A percentile compares a stretch with the other conserved stretches of the same genome.
Evolutionary conservation across 495 filamentous ascomycete genomes (phyloP).

Genomic region (Poronia punctata): DNA sequence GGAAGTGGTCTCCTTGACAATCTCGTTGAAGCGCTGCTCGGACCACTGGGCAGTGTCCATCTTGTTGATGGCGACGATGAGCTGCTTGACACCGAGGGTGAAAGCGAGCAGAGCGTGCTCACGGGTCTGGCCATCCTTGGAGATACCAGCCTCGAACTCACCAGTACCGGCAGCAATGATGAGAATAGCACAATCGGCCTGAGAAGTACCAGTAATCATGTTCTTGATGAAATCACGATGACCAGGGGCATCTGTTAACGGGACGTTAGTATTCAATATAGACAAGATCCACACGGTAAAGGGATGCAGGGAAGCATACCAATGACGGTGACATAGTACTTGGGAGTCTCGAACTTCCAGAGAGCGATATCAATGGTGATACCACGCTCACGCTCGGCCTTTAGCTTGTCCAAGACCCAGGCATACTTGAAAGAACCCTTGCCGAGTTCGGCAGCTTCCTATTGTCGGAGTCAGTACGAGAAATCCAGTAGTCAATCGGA

Average conservation of each 20-base stretch:
- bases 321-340: constrained; percentile 99
- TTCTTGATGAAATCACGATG: constrained; percentile 99
- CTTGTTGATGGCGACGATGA: constrained; percentile 99
- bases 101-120: constrained; percentile 99
- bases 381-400: constrained; percentile 99
- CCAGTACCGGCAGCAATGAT: constrained; percentile 99
- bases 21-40: constrained; percentile 93
- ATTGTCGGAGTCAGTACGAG: constrained; percentile 6
- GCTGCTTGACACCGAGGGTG: constrained; percentile 99
- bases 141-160: constrained; percentile 99
- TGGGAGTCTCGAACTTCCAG: constrained; percentile 99
- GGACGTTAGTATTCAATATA: constrained; percentile 8
- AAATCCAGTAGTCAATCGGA: not conserved
- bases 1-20: constrained; percentile 99
- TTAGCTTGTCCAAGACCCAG: constrained; percentile 99
- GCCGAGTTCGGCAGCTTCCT: constrained; percentile 98
- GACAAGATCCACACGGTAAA: constrained; percentile 2
- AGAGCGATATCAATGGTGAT: constrained; percentile 99
- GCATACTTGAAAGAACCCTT: constrained; percentile 99
- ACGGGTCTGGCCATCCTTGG: constrained; percentile 99
- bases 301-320: constrained; percentile 47
- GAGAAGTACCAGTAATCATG: constrained; percentile 99
- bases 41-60: constrained; percentile 99
- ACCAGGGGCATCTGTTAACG: constrained; percentile 78
- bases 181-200: constrained; percentile 99